Base-by-base conservation (phyloP, 225 moss, liverwort and hornwort species). In the Marchantia paleacea region DNA sequence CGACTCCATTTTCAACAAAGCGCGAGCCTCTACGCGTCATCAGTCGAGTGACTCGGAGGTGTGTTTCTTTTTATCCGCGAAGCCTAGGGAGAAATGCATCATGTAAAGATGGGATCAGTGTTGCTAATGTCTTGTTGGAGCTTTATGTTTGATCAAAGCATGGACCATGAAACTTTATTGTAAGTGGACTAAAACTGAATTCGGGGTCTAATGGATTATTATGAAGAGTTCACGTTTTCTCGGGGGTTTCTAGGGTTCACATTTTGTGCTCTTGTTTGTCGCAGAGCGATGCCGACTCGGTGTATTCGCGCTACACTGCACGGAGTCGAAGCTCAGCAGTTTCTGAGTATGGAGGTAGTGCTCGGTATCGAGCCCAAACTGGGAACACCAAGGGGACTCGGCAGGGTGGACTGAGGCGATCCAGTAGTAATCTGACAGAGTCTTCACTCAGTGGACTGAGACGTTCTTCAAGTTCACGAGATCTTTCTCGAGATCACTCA, bases 31-130 rank as follows among this genome's bases (percentile, higher is more conserved):
- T 29, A 0, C 73, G 14, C 82, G 82, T 67, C 60, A 70, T 55
- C 84, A 69, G 49, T 80, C 80, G 39, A 84, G 84, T 63, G 87
- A 87, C 58, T 82, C 84, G 31, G 87, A 85, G 84, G 87, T 87
- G 47, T 65, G 78, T 78, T 52, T 3, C 8, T 8, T n/a, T 74
- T 5, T 26, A 52, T n/a, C 16, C 73, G 8, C 48, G 47, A 47
- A 48, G 31, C 31, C 15, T 39, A 15, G 9, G 28, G 71, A 39
- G 31, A 5, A 39, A 13, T 47, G 71, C 47, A 19, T 49, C 2
- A 39, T 47, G 68, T 68, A 28, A 10, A 26, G 39, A 39, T 39
- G 39, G 39, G 39, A 39, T 39, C 39, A 39, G 5, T 39, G 39
- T 39, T 5, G 39, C 5, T 5, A 39, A 39, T 5, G 3, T 39